Percentiles rank a stretch among this genome's conserved stretches.
phyloP scores from a whole-genome alignment of 1,139 yeast species.

The Sugiyamaella paludigena region DNA sequence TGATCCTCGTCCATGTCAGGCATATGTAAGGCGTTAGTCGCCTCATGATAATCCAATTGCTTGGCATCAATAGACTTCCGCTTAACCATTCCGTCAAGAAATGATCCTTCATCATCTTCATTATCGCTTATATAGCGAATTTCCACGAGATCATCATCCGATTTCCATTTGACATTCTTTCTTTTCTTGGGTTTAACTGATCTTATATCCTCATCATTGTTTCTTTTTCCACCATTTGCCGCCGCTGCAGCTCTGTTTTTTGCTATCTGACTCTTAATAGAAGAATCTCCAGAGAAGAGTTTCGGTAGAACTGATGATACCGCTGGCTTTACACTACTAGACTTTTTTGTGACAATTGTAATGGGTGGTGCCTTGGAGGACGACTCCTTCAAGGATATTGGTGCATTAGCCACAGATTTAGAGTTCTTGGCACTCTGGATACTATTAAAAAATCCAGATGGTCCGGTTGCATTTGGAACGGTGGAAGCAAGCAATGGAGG shows the following conservation, averaged over 20 bases:
- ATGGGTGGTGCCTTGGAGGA: slow-evolving; percentile 14
- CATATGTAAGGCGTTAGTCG: slow-evolving; percentile 27
- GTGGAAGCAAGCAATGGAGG: not conserved
- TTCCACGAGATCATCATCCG: slow-evolving; percentile 40
- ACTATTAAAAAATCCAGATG: slow-evolving; percentile 9
- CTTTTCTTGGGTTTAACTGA: slow-evolving; percentile 16
- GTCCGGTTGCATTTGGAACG: not conserved
- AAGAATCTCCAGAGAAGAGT: slow-evolving; percentile 19
- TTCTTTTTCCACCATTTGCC: too few species aligned
- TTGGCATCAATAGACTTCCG: slow-evolving; percentile 30
- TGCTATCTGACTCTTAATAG: slow-evolving; percentile 20
- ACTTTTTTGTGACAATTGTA: slow-evolving; percentile 12
- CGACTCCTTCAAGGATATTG: slow-evolving; percentile 1
- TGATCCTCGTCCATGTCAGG: slow-evolving; percentile 30
- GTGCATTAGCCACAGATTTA: slow-evolving; percentile 2
- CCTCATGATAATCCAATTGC: slow-evolving; percentile 34
- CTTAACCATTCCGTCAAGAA: slow-evolving; percentile 1
- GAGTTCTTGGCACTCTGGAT: slow-evolving; percentile 7
- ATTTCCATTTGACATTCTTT: slow-evolving; percentile 37
- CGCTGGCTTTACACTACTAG: too few species aligned
- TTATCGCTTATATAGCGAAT: slow-evolving; percentile 43
- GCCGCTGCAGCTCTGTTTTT: slow-evolving; percentile 14
- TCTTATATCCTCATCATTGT: slow-evolving; percentile 5
- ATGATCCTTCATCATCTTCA: slow-evolving; percentile 34
- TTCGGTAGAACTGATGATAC: slow-evolving; percentile 15